Percentiles rank a stretch among this genome's conserved stretches.
Conservation (phyloP, 148 eudicot genomes). For the Rhododendron kiyosumense region DNA sequence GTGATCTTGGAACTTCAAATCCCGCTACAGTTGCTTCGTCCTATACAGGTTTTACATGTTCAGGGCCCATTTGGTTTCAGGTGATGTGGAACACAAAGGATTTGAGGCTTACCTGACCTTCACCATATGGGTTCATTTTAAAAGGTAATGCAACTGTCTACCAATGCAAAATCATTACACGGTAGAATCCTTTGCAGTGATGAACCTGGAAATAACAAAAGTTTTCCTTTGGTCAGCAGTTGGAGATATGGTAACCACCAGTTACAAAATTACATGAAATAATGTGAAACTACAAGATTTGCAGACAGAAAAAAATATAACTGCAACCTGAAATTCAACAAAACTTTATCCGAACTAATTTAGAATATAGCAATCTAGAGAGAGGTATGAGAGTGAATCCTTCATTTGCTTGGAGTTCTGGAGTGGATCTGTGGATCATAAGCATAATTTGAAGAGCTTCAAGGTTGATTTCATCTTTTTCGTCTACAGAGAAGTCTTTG, state of each 20-base stretch:
- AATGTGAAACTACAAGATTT: not conserved
- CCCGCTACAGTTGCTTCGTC: conserved; percentile 69
- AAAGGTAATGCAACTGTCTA: not conserved
- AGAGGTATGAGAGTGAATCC: not conserved
- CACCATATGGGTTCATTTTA: conserved; percentile 34
- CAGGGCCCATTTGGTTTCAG: not conserved
- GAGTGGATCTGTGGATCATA: not conserved
- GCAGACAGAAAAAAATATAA: not conserved
- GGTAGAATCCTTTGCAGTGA: not conserved
- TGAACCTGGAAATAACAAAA: conserved; percentile 2
- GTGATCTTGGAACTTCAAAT: conserved; percentile 78
- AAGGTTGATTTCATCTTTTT: not conserved
- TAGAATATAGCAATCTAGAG: not conserved
- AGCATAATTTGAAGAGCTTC: not conserved
- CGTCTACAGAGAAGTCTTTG: not conserved
- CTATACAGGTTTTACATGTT: conserved; percentile 23
- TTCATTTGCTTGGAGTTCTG: not conserved
- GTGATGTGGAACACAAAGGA: not conserved
- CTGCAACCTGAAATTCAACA: not conserved
- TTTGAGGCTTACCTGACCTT: conserved; percentile 27
- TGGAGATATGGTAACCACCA: not conserved
- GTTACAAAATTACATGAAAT: not conserved
- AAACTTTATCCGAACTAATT: not conserved
- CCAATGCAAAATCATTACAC: not conserved
- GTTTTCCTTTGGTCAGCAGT: conserved; percentile 2